These are phyloP conservation scores for Dysphania ambrosioides DNA, from an alignment of 148 eudicot genomes.

Conservation along the genomic window DNA sequence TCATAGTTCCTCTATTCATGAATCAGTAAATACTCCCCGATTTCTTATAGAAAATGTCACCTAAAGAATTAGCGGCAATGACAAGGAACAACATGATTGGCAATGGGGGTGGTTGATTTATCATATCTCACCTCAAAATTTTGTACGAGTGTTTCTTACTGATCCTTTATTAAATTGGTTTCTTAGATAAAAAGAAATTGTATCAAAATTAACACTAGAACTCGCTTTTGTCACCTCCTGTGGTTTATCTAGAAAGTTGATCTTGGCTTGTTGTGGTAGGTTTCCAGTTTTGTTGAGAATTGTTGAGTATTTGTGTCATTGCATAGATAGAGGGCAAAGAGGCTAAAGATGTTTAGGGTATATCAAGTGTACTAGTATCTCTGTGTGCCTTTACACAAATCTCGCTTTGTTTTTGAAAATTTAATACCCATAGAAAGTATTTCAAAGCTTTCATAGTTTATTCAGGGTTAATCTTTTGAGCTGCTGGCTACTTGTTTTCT, in stretches of 20 bases:
- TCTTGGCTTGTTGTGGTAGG: too few species aligned
- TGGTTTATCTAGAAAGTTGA: too few species aligned
- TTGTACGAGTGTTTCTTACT: too few species aligned
- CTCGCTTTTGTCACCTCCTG: too few species aligned
- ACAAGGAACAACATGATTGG: neutral
- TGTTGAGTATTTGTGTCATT: neutral
- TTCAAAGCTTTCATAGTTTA: neutral
- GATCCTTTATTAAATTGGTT: too few species aligned
- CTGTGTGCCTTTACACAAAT: neutral
- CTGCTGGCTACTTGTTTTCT: neutral
- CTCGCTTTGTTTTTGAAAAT: neutral
- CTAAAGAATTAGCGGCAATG: neutral
- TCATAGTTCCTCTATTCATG: neutral
- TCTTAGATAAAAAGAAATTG: too few species aligned
- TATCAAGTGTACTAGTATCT: neutral
- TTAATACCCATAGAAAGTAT: neutral
- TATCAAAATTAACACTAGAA: too few species aligned
- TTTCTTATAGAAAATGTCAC: neutral
- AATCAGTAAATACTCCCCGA: neutral
- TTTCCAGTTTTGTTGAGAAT: neutral
- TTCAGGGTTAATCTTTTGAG: neutral
- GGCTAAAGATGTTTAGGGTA: neutral
- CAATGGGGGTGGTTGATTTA: too few species aligned
- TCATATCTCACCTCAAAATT: too few species aligned
- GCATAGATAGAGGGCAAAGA: neutral